Percentiles rank a stretch among this genome's conserved stretches.
These are phyloP conservation scores for Fraxinus baroniana DNA, from an alignment of 305 asterid genomes.

Conservation along the genomic window DNA sequence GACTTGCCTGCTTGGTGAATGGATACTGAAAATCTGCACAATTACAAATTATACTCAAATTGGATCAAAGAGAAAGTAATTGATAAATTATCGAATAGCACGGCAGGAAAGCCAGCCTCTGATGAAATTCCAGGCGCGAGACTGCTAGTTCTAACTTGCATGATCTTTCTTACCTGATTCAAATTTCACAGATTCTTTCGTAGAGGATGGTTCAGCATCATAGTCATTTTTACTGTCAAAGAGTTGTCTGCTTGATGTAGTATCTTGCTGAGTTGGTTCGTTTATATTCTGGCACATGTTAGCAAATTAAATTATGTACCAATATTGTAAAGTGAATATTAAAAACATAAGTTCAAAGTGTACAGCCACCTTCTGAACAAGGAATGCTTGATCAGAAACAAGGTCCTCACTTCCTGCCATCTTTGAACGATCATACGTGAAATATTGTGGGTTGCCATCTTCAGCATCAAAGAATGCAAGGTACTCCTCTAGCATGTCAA, in stretches of 20 bases:
- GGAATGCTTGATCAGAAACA: constrained; percentile 34
- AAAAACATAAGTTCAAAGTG: not conserved
- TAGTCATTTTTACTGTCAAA: constrained; percentile 25
- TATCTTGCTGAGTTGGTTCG: constrained; percentile 33
- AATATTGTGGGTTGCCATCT: constrained; percentile 37
- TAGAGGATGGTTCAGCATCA: constrained; percentile 33
- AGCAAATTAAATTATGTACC: constrained; percentile 9
- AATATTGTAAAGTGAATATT: constrained; percentile 2
- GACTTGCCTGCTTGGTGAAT: constrained; percentile 58
- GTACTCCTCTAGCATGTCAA: constrained; percentile 65
- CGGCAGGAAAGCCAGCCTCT: not conserved
- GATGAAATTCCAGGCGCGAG: not conserved
- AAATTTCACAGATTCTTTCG: constrained; percentile 33
- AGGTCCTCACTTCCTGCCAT: constrained; percentile 39
- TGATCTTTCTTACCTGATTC: constrained; percentile 46
- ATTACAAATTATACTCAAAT: constrained; percentile 2
- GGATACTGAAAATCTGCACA: constrained; percentile 55
- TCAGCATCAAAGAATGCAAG: constrained; percentile 58
- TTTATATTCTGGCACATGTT: constrained; percentile 36
- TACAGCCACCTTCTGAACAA: constrained; percentile 44
- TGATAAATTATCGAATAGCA: not conserved
- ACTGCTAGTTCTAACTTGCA: not conserved
- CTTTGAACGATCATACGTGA: constrained; percentile 44
- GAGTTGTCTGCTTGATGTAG: constrained; percentile 33
- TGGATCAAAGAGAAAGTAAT: not conserved